Base-by-base conservation (phyloP, 139 green algal species). In the Microglena sp. region DNA sequence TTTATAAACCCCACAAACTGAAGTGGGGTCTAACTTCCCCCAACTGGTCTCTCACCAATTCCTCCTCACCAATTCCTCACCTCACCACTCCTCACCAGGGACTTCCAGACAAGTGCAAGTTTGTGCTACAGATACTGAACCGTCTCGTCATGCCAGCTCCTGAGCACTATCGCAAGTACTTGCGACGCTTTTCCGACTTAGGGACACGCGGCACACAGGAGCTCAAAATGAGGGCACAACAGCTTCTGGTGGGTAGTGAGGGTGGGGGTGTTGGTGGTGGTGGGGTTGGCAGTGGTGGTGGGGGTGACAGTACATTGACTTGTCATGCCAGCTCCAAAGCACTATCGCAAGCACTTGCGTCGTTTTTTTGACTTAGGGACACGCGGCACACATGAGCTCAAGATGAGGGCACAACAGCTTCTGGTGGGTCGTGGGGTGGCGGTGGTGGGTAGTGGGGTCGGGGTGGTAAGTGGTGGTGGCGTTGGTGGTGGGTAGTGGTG, bases 101-200 rank as follows among this genome's bases (percentile, higher is more conserved):
- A 15, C 50, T 92, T 35, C 7, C 57, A 2, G 66, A 74, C 33
- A 96, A 95, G 79, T 69, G 68, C 22, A 53, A 79, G 55, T 79
- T 97, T 26, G 67, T 96, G 29, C 45, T 72, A n/a, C 60, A 62
- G 22, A 76, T 97, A n/a, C 68, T 97, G 78, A 59, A 45, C 0
- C 72, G 76, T 0, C 55, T 95, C 33, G 90, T 96, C 54, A 53
- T 91, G 66, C 81, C 85, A 15, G 68, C 71, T 0, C 86, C 92
- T 7, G 72, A 83, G 34, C 67, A 75, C 33, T 96, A 90, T 77
- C 79, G 84, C 34, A 68, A 76, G 0, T 61, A 82, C 27, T 81
- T 97, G 71, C 73, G 87, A 32, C 79, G 87, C 26, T 65, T 97
- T 33, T 80, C 91, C 4, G 76, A 71, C 4, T 82, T 97, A 7